Evolutionary conservation across 1,139 yeast species (phyloP), one percentile per base, ranked within the genome.

Genomic region (Meyerozyma guilliermondii): DNA sequence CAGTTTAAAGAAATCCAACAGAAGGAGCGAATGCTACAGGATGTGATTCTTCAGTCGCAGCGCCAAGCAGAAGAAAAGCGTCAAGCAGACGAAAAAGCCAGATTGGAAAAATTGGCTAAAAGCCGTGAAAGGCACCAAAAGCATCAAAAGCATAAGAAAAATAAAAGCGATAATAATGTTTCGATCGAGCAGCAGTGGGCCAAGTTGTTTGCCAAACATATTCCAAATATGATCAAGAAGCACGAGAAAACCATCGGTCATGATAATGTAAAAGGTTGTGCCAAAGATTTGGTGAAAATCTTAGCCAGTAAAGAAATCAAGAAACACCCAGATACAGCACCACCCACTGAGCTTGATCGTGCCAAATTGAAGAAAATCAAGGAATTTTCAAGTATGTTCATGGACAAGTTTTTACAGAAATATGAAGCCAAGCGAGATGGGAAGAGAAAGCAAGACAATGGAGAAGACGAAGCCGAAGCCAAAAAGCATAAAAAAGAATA

Each of bases 221-320:
- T 92, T 16, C 97, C 98, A 4, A 89, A 89, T 55, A 63, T 85
- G 53, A 71, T 91, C 41, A 81, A 82, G 50, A 78, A 78, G 51
- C 81, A 83, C 58, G 84, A 80, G 50, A 59, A 68, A 2, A 80
- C 79, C 44, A 71, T 91, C 20, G 92, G 89, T 2, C 80, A 80
- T 47, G 95, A 86, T 4, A 74, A 80, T 44, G 60, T 88, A 42
- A 92, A 89, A 62, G 76, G 76, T 29, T 85, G 92, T 60, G 87
- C 96, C 1, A 77, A 81, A 49, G 96, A 89, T 41, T 76, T 88
- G 46, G 87, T 83, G 3, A 76, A 78, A 46, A 65, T 66, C 1
- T 66, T 89, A 40, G 78, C 81, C 0, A 68, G 71, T 6, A 88
- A 88, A 57, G 96, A 89, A 59, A 46, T 74, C 46, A 76, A 76